Evolutionary conservation across 768 basidiomycete genomes (phyloP), one percentile per base, ranked within the genome.

Genomic region (Hygrophoropsis aurantiaca): DNA sequence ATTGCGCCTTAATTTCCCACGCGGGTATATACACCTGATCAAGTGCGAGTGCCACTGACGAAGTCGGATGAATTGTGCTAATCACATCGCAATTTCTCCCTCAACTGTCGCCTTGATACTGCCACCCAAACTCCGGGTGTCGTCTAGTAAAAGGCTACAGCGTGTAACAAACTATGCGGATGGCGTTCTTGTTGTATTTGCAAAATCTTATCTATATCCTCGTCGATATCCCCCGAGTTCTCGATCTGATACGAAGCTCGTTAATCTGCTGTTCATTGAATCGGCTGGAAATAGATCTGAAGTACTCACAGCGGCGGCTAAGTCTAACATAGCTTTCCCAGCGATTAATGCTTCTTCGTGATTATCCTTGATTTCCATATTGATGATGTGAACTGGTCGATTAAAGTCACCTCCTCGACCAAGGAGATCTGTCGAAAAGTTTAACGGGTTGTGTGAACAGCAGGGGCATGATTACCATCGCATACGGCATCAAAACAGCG

Each of bases 351-450:
- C 97, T 68, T 99, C 97, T 75, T 98, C 97, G 58, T 97, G 94
- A 61, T 97, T 98, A 69, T 99, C 97, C 72, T 90, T 97, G 69
- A 98, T 98, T 62, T 99, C 97, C 51, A 98, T 81, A 67, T 99
- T 99, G 60, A 99, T 90, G 35, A 99, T 67, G 66, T 99, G 97
- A 15, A 98, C 93, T 2, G 94, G 89, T 50, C 85, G 85, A 71
- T 93, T 97, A 60, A 84, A 85, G 47, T 98, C 94, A 4, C 97
- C 91, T 23, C 93, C 94, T 55, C 91, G 80, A 25, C 76, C 69
- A 48, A 98, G 73, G 11, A 99, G 72, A 70, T 99, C 97, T 93
- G 51, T 3, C 40, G 27, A 15, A 26, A 32, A 11, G 16, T 23
- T 41, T 39, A 24, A 30, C 44, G 24, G 41, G 40, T 38, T 33